These are phyloP conservation scores for Solanum arcanum DNA, from an alignment of 257 asterid species.

Conservation along the genomic window DNA sequence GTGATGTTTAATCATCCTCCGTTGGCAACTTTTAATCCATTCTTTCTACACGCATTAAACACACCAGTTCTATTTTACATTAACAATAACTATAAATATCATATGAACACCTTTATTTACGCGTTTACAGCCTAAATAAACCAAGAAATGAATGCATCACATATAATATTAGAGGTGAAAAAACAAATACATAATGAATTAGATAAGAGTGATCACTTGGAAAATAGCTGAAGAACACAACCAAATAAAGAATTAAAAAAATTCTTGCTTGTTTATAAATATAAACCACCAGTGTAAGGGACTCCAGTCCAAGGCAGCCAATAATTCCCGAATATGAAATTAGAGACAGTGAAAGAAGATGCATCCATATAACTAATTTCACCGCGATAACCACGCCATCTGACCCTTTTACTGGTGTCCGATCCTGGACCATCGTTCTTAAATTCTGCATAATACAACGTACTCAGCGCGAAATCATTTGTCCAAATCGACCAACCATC, in stretches of 20 bases:
- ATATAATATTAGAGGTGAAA: too few relatives aligned
- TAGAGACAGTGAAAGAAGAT: background rate
- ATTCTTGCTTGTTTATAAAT: background rate
- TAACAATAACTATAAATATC: background rate
- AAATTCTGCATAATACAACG: background rate
- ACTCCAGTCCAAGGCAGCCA: constrained; percentile 4
- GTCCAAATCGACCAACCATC: constrained; percentile 8
- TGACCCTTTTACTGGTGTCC: background rate
- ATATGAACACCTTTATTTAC: background rate
- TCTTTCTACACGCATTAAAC: background rate
- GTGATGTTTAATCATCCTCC: background rate
- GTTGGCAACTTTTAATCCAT: background rate
- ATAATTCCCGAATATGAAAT: background rate
- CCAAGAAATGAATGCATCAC: background rate
- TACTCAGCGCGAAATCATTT: background rate
- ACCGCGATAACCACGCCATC: background rate
- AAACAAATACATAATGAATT: background rate
- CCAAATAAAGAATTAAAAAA: background rate
- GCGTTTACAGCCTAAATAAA: background rate
- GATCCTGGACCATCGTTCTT: background rate
- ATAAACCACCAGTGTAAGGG: background rate
- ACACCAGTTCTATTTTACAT: background rate
- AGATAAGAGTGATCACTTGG: background rate
- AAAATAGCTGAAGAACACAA: background rate
- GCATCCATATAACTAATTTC: background rate